phyloP scores from a whole-genome alignment of 257 asterid species.

The Lycium barbarum region DNA sequence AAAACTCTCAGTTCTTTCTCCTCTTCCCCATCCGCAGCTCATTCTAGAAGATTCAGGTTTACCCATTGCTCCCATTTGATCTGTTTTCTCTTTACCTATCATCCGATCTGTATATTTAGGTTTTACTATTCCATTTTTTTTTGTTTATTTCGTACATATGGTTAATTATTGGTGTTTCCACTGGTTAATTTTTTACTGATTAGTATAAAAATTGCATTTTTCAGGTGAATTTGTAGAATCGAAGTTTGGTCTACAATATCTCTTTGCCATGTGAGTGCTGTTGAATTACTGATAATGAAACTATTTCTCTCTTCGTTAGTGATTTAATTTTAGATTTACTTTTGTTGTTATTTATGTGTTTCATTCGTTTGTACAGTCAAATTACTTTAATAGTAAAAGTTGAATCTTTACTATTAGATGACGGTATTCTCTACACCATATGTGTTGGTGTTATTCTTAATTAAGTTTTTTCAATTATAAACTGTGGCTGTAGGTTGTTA shows the following conservation, averaged over 20 bases:
- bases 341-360: conserved; percentile 12
- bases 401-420: not conserved
- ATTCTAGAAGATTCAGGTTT: conserved; percentile 21
- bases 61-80: not conserved
- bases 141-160: not conserved
- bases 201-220: not conserved
- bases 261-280: conserved; percentile 25
- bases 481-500: not conserved
- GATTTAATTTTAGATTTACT: not conserved
- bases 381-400: not conserved
- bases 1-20: conserved; percentile 36
- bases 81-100: not conserved
- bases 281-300: not conserved
- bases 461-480: not conserved
- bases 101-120: not conserved
- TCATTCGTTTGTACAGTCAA: not conserved
- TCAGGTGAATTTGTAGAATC: not conserved
- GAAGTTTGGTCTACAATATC: not conserved
- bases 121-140: not conserved
- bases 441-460: not conserved
- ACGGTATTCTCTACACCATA: not conserved
- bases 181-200: not conserved
- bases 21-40: conserved; percentile 29
- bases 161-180: not conserved
- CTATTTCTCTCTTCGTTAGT: not conserved